phyloP scores from a whole-genome alignment of 2,329 filamentous ascomycete species.

The Orbilia javanica region DNA sequence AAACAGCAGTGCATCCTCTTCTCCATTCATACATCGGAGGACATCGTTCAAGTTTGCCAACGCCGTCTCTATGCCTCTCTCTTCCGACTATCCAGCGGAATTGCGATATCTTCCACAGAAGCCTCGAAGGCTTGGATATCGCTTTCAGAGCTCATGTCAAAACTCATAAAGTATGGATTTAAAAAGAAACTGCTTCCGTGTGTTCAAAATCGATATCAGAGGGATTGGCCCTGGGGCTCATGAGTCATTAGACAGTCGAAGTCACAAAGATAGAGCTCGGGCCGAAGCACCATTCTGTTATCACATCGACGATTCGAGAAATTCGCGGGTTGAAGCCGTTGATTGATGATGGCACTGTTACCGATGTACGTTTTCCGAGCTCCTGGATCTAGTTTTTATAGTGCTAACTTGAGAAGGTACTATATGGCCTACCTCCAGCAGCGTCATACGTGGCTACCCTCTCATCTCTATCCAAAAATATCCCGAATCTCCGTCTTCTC shows the following conservation, averaged over 20 bases:
- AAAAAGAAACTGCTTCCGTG: not conserved
- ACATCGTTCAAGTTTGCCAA: constrained; percentile 72
- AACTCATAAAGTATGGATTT: constrained; percentile 77
- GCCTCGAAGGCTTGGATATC: constrained; percentile 72
- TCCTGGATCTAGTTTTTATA: not conserved
- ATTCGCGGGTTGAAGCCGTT: constrained; percentile 76
- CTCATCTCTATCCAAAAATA: constrained; percentile 69
- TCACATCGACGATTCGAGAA: constrained; percentile 81
- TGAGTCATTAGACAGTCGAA: constrained; percentile 72
- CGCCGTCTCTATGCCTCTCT: constrained; percentile 78
- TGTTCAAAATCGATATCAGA: constrained; percentile 58
- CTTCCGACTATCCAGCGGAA: constrained; percentile 75
- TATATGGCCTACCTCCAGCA: constrained; percentile 79
- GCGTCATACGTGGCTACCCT: constrained; percentile 74
- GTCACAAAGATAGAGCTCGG: constrained; percentile 79
- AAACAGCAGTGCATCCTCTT: constrained; percentile 60
- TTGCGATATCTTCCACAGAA: constrained; percentile 78
- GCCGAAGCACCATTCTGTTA: constrained; percentile 71
- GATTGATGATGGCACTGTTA: constrained; percentile 71
- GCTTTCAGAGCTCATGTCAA: constrained; percentile 83
- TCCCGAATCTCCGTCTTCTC: constrained; percentile 76
- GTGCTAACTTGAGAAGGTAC: constrained; percentile 67
- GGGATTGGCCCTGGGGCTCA: constrained; percentile 6
- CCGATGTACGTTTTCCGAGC: constrained; percentile 68
- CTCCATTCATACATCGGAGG: constrained; percentile 71